Percentiles rank a stretch among this genome's conserved stretches.
Conservation (phyloP, 2,329 filamentous ascomycete genomes). For the Trichoderma sp. region DNA sequence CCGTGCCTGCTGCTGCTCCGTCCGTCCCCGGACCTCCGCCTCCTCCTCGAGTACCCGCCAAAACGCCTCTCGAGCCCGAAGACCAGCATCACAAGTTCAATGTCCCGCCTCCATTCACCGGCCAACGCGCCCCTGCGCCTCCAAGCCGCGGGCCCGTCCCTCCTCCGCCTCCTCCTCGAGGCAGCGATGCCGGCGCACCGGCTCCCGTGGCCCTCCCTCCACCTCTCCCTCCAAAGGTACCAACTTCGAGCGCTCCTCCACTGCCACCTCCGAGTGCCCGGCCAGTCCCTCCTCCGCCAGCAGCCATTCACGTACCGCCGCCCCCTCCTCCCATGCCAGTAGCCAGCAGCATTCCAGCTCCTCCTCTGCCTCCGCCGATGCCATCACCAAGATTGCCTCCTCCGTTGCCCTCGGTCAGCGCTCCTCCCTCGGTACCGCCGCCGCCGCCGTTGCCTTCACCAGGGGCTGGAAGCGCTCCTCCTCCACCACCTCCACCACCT, state of each 20-base stretch:
- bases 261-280: slow-evolving; percentile 52
- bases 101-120: slow-evolving; percentile 77
- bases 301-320: slow-evolving; percentile 38
- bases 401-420: slow-evolving; percentile 37
- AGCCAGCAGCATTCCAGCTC: slow-evolving; percentile 42
- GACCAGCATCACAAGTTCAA: slow-evolving; percentile 60
- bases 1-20: slow-evolving; percentile 22
- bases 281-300: slow-evolving; percentile 54
- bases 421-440: slow-evolving; percentile 34
- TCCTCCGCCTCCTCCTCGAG: slow-evolving; percentile 62
- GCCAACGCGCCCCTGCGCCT: slow-evolving; percentile 65
- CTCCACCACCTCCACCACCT: slow-evolving; percentile 22
- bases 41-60: slow-evolving; percentile 52
- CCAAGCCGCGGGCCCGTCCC: slow-evolving; percentile 69
- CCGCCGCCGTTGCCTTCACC: slow-evolving; percentile 38
- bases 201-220: slow-evolving; percentile 35
- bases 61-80: slow-evolving; percentile 65
- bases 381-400: slow-evolving; percentile 40
- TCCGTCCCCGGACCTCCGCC: slow-evolving; percentile 36
- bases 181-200: slow-evolving; percentile 31
- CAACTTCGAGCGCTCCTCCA: slow-evolving; percentile 45
- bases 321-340: slow-evolving; percentile 30
- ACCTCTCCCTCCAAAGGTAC: slow-evolving; percentile 49
- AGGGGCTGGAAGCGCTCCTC: slow-evolving; percentile 22
- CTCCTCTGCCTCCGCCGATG: slow-evolving; percentile 44